Conservation (phyloP, 176 grass and related monocot species). For the Saccharum spontaneum region DNA sequence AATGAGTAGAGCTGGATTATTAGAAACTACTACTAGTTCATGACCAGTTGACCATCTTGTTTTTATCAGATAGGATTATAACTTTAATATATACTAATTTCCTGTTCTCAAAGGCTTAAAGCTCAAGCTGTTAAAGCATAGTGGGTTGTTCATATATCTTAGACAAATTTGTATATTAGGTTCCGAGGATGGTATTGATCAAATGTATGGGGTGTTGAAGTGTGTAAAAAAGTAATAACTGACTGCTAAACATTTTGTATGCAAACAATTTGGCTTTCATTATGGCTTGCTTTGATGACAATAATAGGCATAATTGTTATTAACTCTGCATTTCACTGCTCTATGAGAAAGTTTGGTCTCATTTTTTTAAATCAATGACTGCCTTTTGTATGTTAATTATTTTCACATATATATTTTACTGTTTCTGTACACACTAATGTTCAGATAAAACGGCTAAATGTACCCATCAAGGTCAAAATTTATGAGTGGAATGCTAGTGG, state of each 20-base stretch:
- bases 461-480: slow-evolving; percentile 82
- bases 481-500: slow-evolving; percentile 87
- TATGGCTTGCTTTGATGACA: background rate
- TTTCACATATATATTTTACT: background rate
- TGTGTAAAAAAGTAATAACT: background rate
- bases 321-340: background rate
- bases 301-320: background rate
- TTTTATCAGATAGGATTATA: background rate
- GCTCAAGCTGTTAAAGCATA: slow-evolving; percentile 8
- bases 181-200: background rate
- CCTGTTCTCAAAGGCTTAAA: slow-evolving; percentile 8
- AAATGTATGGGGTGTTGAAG: background rate
- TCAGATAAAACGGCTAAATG: slow-evolving; percentile 83
- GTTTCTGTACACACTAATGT: slow-evolving; percentile 19
- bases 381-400: background rate
- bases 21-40: background rate
- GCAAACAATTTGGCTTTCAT: background rate
- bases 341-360: background rate
- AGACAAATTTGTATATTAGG: background rate
- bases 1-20: background rate
- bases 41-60: background rate
- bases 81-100: background rate
- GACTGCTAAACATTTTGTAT: background rate
- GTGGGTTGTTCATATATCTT: background rate
- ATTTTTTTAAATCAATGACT: background rate